phyloP scores from a whole-genome alignment of 1,139 yeast species.

The Suhomyces terraborum region DNA sequence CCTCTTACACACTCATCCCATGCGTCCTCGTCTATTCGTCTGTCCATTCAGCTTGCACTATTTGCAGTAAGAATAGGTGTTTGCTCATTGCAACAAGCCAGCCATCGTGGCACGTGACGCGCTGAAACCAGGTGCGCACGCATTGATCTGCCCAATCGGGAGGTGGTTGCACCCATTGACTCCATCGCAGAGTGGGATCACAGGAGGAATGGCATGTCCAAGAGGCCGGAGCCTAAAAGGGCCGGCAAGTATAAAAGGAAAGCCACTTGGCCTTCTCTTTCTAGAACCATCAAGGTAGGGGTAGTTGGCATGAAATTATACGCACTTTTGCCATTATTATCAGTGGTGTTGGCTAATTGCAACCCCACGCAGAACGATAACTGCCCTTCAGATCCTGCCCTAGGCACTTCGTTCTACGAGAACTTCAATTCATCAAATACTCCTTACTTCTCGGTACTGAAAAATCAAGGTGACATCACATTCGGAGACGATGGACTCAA shows the following conservation, averaged over 20 bases:
- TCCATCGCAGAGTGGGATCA: no score
- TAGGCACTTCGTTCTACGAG: slow-evolving; percentile 55
- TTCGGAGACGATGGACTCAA: slow-evolving; percentile 51
- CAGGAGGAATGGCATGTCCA: no score
- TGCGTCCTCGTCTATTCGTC: background rate
- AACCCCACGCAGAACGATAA: slow-evolving; percentile 32
- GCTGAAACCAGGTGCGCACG: background rate
- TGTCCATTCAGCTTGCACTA: background rate
- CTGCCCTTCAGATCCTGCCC: slow-evolving; percentile 53
- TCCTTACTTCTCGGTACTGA: slow-evolving; percentile 36
- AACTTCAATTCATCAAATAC: slow-evolving; percentile 46
- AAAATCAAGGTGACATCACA: slow-evolving; percentile 29
- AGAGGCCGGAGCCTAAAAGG: no score
- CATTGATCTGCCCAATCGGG: slow-evolving; percentile 4
- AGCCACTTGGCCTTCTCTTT: no score
- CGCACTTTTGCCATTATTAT: slow-evolving; percentile 5
- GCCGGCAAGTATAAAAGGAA: no score
- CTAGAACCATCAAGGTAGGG: background rate
- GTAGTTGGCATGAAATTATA: slow-evolving; percentile 3
- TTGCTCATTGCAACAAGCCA: slow-evolving; percentile 3
- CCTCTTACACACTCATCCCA: no score
- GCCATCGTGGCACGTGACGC: background rate
- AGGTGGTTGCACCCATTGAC: background rate
- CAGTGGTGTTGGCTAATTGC: slow-evolving; percentile 25
- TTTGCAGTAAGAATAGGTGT: background rate